Conservation (phyloP, 805 yeast genomes). For the Metschnikowia anglica region DNA sequence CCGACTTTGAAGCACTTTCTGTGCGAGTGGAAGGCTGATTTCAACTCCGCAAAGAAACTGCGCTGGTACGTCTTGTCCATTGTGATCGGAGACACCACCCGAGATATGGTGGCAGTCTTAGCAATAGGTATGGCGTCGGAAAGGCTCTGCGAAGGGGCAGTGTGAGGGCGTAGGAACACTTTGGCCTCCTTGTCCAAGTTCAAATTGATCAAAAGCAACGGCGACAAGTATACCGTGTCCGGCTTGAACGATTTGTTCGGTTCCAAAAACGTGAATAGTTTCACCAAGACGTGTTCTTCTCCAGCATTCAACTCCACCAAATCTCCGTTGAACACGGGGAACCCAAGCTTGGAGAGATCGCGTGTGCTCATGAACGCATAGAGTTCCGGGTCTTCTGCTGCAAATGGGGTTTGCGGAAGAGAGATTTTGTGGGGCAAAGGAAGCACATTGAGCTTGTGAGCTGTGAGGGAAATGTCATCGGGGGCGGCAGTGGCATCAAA, state of each 20-base stretch:
- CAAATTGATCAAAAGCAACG: conserved; percentile 54
- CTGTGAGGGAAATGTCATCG: background rate
- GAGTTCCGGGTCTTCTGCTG: conserved; percentile 39
- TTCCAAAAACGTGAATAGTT: conserved; percentile 60
- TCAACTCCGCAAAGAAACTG: conserved; percentile 58
- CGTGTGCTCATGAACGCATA: conserved; percentile 44
- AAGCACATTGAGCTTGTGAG: conserved; percentile 24
- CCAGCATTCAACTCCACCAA: conserved; percentile 36
- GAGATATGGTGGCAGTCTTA: conserved; percentile 59
- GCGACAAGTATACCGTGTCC: conserved; percentile 56
- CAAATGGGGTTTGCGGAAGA: conserved; percentile 23
- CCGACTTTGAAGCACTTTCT: conserved; percentile 59
- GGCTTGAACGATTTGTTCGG: conserved; percentile 47
- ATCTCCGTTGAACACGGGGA: conserved; percentile 73
- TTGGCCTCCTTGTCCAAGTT: conserved; percentile 29
- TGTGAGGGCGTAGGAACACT: conserved; percentile 24
- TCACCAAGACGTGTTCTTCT: conserved; percentile 27
- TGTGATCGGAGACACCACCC: conserved; percentile 68
- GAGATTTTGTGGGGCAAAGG: conserved; percentile 33
- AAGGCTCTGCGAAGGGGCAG: conserved; percentile 13
- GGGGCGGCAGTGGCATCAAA: conserved; percentile 12
- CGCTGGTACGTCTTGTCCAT: conserved; percentile 63
- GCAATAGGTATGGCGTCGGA: conserved; percentile 49
- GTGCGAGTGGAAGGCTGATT: conserved; percentile 56
- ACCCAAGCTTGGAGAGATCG: conserved; percentile 48